Percentiles rank a stretch among this genome's conserved stretches.
Conservation (phyloP, 2,329 filamentous ascomycete genomes). For the Pseudogymnoascus sp. region DNA sequence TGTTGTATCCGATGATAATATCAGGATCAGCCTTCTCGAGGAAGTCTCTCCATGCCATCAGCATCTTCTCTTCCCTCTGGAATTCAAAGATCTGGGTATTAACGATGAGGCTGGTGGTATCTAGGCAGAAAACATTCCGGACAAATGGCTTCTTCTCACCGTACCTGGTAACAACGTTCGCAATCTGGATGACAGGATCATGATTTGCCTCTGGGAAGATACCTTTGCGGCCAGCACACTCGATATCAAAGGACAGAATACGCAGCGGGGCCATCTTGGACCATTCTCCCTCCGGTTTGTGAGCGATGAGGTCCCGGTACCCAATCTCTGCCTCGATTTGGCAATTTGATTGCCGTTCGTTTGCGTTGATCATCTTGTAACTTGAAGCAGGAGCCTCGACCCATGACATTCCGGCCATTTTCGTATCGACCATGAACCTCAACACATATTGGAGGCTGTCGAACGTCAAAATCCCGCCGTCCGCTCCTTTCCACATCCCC, state of each 20-base stretch:
- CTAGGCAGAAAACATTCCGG: slow-evolving; percentile 90
- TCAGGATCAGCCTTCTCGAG: slow-evolving; percentile 85
- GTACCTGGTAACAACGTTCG: slow-evolving; percentile 88
- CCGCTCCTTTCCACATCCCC: slow-evolving; percentile 67
- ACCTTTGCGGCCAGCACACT: slow-evolving; percentile 94
- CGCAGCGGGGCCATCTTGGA: slow-evolving; percentile 94
- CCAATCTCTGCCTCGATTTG: slow-evolving; percentile 88
- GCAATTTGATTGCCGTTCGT: slow-evolving; percentile 76
- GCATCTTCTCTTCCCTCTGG: slow-evolving; percentile 73
- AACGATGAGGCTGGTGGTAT: slow-evolving; percentile 85
- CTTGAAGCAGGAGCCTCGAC: slow-evolving; percentile 70
- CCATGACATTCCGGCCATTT: slow-evolving; percentile 95
- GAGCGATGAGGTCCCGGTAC: slow-evolving; percentile 75
- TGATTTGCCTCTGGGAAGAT: slow-evolving; percentile 89
- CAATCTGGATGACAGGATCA: slow-evolving; percentile 96
- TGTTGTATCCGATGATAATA: slow-evolving; percentile 98
- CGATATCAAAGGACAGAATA: slow-evolving; percentile 94
- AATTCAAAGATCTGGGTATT: slow-evolving; percentile 89
- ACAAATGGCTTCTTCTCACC: slow-evolving; percentile 95
- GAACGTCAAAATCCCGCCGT: slow-evolving; percentile 73
- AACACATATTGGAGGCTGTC: slow-evolving; percentile 94
- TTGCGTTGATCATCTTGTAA: slow-evolving; percentile 59
- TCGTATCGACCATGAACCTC: slow-evolving; percentile 95
- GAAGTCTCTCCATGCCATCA: slow-evolving; percentile 88
- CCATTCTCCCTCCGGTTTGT: slow-evolving; percentile 87